Percentiles rank a stretch among this genome's conserved stretches.
These are phyloP conservation scores for Ceratobasidium sp. DNA, from an alignment of 1,284 basidiomycete genomes.

Conservation along the genomic window DNA sequence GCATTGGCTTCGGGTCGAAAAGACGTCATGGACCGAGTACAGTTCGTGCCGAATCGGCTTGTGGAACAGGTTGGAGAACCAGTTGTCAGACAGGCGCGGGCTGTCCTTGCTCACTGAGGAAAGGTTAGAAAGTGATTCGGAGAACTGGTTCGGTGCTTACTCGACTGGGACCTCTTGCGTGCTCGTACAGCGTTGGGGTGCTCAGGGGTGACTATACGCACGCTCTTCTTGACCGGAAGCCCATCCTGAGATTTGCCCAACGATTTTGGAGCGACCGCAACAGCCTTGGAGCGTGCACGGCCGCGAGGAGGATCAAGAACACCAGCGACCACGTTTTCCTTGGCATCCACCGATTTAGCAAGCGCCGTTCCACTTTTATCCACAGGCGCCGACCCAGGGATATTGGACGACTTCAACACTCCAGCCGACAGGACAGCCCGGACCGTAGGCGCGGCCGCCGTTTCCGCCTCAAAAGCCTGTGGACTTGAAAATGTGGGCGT, in stretches of 20 bases:
- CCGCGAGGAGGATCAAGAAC: not conserved
- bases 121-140: not conserved
- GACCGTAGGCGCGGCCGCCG: conserved; percentile 14
- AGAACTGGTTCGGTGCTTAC: not conserved
- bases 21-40: conserved; percentile 69
- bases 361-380: not conserved
- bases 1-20: conserved; percentile 75
- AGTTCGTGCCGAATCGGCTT: conserved; percentile 72
- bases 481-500: conserved; percentile 17
- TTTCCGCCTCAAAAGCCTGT: conserved; percentile 32
- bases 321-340: conserved; percentile 11
- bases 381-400: not conserved
- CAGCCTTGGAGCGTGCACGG: conserved; percentile 14
- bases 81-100: conserved; percentile 53
- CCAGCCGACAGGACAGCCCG: conserved; percentile 7
- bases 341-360: not conserved
- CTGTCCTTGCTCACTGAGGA: not conserved
- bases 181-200: not conserved
- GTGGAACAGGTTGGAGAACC: conserved; percentile 90
- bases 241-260: not conserved
- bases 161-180: conserved; percentile 16
- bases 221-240: conserved; percentile 12
- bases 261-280: not conserved
- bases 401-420: conserved; percentile 7
- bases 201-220: conserved; percentile 35